A percentile compares a stretch with the other conserved stretches of the same genome.
Evolutionary conservation across 1,139 yeast genomes (phyloP).

Genomic region (Meyerozyma athensensis): DNA sequence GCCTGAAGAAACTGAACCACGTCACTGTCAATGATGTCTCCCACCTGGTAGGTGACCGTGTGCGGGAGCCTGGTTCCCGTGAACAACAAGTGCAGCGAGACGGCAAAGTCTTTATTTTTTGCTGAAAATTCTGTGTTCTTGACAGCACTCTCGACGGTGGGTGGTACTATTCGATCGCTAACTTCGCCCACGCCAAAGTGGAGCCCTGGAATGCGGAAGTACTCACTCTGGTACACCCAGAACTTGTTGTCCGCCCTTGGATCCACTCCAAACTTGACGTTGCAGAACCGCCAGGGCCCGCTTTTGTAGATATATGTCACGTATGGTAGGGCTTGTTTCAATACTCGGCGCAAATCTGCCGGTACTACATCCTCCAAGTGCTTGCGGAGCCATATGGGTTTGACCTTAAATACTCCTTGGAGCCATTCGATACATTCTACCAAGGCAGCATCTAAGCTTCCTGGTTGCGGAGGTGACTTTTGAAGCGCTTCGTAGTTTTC

Average conservation of each 20-base stretch:
- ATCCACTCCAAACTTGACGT: constrained; percentile 72
- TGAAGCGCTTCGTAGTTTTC: constrained; percentile 27
- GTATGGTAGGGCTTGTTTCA: constrained; percentile 78
- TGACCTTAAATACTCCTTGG: constrained; percentile 49
- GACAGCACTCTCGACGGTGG: constrained; percentile 17
- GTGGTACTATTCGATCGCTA: constrained; percentile 14
- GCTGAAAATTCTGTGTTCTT: constrained; percentile 15
- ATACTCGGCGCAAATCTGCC: constrained; percentile 40
- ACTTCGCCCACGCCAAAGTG: constrained; percentile 20
- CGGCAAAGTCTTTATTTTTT: constrained; percentile 19
- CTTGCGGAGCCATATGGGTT: constrained; percentile 86
- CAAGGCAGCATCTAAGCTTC: constrained; percentile 28
- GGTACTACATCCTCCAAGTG: constrained; percentile 65
- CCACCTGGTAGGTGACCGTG: constrained; percentile 74
- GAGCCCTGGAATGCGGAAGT: constrained; percentile 55
- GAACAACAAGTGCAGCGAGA: constrained; percentile 56
- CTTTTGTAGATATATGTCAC: constrained; percentile 74
- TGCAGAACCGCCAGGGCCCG: constrained; percentile 97
- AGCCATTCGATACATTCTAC: constrained; percentile 52
- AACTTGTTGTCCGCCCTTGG: constrained; percentile 55
- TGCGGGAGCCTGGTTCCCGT: constrained; percentile 69
- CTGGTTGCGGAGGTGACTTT: constrained; percentile 18
- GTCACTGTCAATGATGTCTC: constrained; percentile 70
- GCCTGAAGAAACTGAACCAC: constrained; percentile 23
- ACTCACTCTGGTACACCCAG: constrained; percentile 78